Conservation (phyloP, 192 early-diverging fungal genomes). For the Ambispora gerdemannii region DNA sequence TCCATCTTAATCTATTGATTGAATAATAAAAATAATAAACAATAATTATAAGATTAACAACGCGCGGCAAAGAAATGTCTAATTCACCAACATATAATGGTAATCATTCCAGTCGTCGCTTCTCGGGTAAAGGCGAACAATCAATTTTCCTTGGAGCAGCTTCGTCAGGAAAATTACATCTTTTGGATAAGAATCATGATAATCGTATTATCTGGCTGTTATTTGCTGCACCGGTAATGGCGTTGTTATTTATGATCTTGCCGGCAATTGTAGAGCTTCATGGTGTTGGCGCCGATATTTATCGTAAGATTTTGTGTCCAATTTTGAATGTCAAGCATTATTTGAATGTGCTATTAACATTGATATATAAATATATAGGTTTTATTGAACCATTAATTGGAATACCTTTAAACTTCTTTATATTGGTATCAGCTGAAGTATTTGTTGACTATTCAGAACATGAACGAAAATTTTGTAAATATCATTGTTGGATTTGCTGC, state of each 20-base stretch:
- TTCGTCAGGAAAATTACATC: not conserved
- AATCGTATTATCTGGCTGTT: conserved; percentile 14
- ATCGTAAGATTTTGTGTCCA: conserved; percentile 13
- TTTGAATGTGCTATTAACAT: no score
- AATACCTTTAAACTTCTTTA: conserved; percentile 11
- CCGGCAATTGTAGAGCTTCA: not conserved
- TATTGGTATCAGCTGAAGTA: conserved; percentile 2
- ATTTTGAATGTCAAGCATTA: no score
- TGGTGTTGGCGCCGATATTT: conserved; percentile 23
- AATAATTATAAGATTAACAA: no score
- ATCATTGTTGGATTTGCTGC: not conserved
- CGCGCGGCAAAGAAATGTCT: no score
- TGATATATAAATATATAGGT: no score
- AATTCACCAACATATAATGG: no score
- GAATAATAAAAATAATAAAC: no score
- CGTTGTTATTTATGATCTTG: not conserved
- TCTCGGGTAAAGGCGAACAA: conserved; percentile 10
- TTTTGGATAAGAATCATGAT: conserved; percentile 4
- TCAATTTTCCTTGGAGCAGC: not conserved
- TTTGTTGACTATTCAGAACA: not conserved
- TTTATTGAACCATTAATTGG: conserved; percentile 15
- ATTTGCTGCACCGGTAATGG: not conserved
- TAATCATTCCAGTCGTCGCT: no score
- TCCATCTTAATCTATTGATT: no score
- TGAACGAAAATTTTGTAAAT: not conserved